Percentiles rank a stretch among this genome's conserved stretches.
Conservation (phyloP, 83 land plant genomes). For the Thuja plicata region DNA sequence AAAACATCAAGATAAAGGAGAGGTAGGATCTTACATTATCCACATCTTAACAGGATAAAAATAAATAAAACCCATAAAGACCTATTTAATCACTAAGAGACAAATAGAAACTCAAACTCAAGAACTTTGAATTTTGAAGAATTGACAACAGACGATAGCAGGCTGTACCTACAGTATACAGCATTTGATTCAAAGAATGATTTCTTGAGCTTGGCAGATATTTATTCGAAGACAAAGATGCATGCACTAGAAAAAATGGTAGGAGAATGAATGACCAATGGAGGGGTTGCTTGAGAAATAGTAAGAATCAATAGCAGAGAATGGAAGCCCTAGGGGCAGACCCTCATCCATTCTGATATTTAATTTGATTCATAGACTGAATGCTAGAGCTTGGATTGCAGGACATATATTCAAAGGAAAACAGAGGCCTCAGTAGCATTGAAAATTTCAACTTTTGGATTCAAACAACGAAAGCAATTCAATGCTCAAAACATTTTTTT, state of each 20-base stretch:
- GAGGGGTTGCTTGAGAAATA: neutral
- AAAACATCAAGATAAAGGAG: neutral
- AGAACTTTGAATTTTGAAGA: neutral
- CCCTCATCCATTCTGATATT: neutral
- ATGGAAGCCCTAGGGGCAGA: neutral
- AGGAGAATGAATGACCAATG: neutral
- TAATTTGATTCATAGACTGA: neutral
- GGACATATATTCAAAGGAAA: neutral
- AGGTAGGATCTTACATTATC: neutral
- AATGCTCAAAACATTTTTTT: neutral
- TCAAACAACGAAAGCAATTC: neutral
- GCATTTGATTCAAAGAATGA: neutral
- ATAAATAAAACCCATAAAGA: neutral
- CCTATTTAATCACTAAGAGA: neutral
- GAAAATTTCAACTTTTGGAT: neutral
- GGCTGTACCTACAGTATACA: neutral
- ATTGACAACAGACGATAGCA: neutral
- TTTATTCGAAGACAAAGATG: neutral
- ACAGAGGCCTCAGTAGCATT: neutral
- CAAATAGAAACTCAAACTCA: neutral
- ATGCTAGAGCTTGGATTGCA: neutral
- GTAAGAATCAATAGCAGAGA: neutral
- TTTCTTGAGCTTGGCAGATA: neutral
- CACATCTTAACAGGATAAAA: neutral
- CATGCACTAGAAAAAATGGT: neutral